Conservation (phyloP, 495 filamentous ascomycete genomes). For the Penicillium robsamsonii region DNA sequence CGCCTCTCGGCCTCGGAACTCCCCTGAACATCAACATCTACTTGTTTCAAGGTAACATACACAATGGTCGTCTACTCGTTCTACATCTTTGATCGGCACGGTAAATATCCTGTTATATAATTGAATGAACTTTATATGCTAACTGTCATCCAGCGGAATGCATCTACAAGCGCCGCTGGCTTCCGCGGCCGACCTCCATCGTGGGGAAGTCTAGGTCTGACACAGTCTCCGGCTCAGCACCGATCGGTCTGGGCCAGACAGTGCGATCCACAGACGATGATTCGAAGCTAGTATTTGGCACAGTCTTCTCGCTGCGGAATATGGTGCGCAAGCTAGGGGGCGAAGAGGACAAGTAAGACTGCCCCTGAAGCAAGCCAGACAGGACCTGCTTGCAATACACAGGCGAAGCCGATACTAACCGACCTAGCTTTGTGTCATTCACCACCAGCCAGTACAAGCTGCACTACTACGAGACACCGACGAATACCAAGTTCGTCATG, state of each 20-base stretch:
- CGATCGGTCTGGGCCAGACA: conserved; percentile 38
- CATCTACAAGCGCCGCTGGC: conserved; percentile 89
- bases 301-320: conserved; percentile 91
- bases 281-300: conserved; percentile 95
- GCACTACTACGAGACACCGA: conserved; percentile 98
- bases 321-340: conserved; percentile 95
- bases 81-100: conserved; percentile 98
- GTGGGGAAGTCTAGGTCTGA: conserved; percentile 40
- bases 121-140: conserved; percentile 8
- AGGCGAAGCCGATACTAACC: conserved; percentile 2
- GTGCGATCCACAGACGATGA: conserved; percentile 73
- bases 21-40: conserved; percentile 31
- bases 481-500: conserved; percentile 94
- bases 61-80: conserved; percentile 93
- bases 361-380: background rate
- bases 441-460: conserved; percentile 94
- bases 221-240: conserved; percentile 33
- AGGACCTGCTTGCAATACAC: background rate
- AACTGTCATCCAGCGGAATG: conserved; percentile 70
- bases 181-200: conserved; percentile 46
- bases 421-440: conserved; percentile 75
- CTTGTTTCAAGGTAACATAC: conserved; percentile 6
- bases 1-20: conserved; percentile 15
- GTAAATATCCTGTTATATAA: conserved; percentile 51
- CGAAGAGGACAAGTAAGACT: conserved; percentile 69